Evolutionary conservation across 805 yeast genomes (phyloP), one percentile per base, ranked within the genome.

Genomic region (Suhomyces faveliae): DNA sequence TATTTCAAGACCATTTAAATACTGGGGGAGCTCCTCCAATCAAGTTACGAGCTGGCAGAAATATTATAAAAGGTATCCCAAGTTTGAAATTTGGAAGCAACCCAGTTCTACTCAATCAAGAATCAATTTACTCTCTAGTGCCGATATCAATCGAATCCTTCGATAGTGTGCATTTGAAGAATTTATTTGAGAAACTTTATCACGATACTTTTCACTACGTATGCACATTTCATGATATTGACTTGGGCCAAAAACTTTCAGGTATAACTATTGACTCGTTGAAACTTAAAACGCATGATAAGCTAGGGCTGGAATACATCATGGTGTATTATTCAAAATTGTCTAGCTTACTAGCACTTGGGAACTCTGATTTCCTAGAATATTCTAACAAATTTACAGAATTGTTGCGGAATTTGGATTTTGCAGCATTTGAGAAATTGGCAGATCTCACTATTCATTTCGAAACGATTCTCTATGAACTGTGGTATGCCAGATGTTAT

Each of bases 401-500:
- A 10, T 3, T 33, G 7, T 9, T 17, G 9, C 19, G 15, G 8
- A 17, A 9, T 17, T 33, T 33, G 7, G n/a, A 33, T 8, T 33
- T 33, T 33, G 21, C 37, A 33, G 21, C 37, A 15, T n/a, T 33
- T 33, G 20, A 29, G 20, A 22, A 35, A n/a, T 21, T 43, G n/a
- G 19, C 12, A 5, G 46, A 43, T 15, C 15, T 43, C 11, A 33
- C 24, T 19, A 37, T 40, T 42, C 49, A 54, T 21, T 52, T 49
- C 35, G 60, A 54, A 35, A 33, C 38, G 20, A 43, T 42, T 11
- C 45, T 49, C 12, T 47, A 37, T 22, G 53, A 50, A 24, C 40
- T 45, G 27, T 62, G 68, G 67, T 43, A 56, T 11, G 41, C 48
- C 5, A 40, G 39, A 17, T 57, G 61, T 35, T 35, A 24, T 22